phyloP scores from a whole-genome alignment of 805 yeast genomes.

The Starmerella sirachaensis region DNA sequence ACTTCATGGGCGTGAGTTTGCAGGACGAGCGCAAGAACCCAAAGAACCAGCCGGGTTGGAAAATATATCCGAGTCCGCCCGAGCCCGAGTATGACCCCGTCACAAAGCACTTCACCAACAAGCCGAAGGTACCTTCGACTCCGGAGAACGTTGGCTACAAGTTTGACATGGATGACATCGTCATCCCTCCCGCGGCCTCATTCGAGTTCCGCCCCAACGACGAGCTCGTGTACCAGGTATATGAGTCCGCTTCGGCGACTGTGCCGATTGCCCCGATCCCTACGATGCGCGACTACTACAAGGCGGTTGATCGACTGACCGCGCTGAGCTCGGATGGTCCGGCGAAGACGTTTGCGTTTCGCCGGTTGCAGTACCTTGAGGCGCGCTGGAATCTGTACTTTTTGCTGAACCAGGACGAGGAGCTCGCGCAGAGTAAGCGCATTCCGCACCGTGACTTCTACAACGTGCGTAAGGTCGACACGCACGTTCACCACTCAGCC shows the following conservation, averaged over 20 bases:
- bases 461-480: conserved; percentile 92
- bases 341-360: conserved; percentile 87
- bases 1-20: conserved; percentile 56
- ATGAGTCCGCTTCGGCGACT: conserved; percentile 26
- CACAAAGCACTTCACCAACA: conserved; percentile 37
- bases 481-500: conserved; percentile 98
- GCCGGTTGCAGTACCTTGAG: conserved; percentile 83
- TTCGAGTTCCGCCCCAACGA: conserved; percentile 39
- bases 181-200: conserved; percentile 39
- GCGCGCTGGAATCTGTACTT: conserved; percentile 93
- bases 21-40: conserved; percentile 77
- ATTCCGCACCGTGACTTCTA: conserved; percentile 97
- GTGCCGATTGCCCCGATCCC: conserved; percentile 48
- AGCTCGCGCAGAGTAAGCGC: conserved; percentile 74
- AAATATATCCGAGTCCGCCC: conserved; percentile 86
- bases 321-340: conserved; percentile 86
- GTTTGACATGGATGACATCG: conserved; percentile 47
- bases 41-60: conserved; percentile 63
- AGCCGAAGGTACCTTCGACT: conserved; percentile 29
- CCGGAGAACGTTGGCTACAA: conserved; percentile 34
- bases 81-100: conserved; percentile 68
- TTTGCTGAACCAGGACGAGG: conserved; percentile 83
- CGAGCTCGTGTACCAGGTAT: conserved; percentile 62
- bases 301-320: conserved; percentile 66
- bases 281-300: conserved; percentile 70